Conservation (phyloP, 352 stramenopile genomes). For the Pythium coloratum region DNA sequence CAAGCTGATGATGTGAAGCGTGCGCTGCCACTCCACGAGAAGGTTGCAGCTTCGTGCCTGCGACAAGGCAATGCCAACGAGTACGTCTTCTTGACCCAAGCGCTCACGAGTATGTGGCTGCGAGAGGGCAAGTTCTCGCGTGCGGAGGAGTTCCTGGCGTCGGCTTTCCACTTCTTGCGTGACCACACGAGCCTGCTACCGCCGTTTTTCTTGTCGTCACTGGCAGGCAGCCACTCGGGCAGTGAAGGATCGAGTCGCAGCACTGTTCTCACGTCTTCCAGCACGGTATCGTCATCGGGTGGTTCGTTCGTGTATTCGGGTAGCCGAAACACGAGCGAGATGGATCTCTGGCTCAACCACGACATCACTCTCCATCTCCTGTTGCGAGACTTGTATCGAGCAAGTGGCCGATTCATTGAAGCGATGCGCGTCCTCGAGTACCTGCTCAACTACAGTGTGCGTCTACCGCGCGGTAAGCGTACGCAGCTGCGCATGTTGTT, state of each 20-base stretch:
- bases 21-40: conserved; percentile 75
- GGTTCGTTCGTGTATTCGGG: conserved; percentile 48
- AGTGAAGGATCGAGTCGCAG: conserved; percentile 48
- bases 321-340: conserved; percentile 62
- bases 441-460: conserved; percentile 67
- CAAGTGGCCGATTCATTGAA: conserved; percentile 77
- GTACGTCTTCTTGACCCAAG: conserved; percentile 82
- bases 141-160: conserved; percentile 65
- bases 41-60: conserved; percentile 65
- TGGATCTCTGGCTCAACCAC: conserved; percentile 81
- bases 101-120: conserved; percentile 79
- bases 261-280: conserved; percentile 72
- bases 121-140: conserved; percentile 73
- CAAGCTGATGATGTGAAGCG: conserved; percentile 77
- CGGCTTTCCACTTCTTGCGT: conserved; percentile 64
- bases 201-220: conserved; percentile 56
- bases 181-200: conserved; percentile 70
- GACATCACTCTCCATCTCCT: conserved; percentile 84
- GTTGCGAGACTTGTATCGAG: conserved; percentile 75
- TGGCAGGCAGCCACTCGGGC: conserved; percentile 49
- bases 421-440: conserved; percentile 79
- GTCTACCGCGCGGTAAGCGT: conserved; percentile 75
- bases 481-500: conserved; percentile 78
- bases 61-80: conserved; percentile 83
- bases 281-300: conserved; percentile 67